A percentile compares a stretch with the other conserved stretches of the same genome.
Evolutionary conservation across 805 yeast genomes (phyloP).

Genomic region (Candida andamanensis): DNA sequence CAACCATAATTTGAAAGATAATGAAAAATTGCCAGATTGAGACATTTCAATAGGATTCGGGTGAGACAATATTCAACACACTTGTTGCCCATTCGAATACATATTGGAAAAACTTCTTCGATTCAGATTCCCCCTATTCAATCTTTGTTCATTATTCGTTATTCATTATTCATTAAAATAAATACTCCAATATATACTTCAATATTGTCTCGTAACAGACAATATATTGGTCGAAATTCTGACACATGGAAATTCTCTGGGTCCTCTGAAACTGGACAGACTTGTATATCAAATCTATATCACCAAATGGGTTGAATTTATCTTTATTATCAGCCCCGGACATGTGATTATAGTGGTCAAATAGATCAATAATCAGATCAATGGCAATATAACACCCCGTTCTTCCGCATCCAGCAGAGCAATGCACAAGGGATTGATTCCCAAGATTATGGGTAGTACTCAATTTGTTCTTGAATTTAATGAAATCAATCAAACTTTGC

Average conservation of each 20-base stretch:
- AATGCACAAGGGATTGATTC: constrained; percentile 37
- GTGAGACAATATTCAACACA: too few species aligned
- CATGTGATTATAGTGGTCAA: constrained; percentile 8
- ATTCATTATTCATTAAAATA: too few species aligned
- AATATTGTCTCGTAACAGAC: constrained; percentile 65
- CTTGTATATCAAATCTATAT: constrained; percentile 54
- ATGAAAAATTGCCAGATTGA: constrained; percentile 7
- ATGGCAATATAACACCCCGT: constrained; percentile 49
- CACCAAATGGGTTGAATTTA: constrained; percentile 16
- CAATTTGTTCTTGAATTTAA: constrained; percentile 27
- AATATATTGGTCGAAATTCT: constrained; percentile 67
- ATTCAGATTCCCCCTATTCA: too few species aligned
- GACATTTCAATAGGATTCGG: constrained; percentile 10
- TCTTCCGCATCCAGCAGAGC: constrained; percentile 60
- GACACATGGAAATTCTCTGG: constrained; percentile 82
- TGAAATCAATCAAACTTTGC: constrained; percentile 26
- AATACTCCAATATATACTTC: constrained; percentile 17
- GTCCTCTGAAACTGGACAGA: constrained; percentile 63
- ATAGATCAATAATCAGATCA: constrained; percentile 34
- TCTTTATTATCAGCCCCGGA: background rate
- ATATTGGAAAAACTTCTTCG: too few species aligned
- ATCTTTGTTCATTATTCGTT: too few species aligned
- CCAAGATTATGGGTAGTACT: constrained; percentile 10
- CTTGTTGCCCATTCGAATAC: too few species aligned
- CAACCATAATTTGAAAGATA: too few species aligned